Base-by-base conservation (phyloP, 345 rosid genomes). In the Eucalyptus pauciflora region DNA sequence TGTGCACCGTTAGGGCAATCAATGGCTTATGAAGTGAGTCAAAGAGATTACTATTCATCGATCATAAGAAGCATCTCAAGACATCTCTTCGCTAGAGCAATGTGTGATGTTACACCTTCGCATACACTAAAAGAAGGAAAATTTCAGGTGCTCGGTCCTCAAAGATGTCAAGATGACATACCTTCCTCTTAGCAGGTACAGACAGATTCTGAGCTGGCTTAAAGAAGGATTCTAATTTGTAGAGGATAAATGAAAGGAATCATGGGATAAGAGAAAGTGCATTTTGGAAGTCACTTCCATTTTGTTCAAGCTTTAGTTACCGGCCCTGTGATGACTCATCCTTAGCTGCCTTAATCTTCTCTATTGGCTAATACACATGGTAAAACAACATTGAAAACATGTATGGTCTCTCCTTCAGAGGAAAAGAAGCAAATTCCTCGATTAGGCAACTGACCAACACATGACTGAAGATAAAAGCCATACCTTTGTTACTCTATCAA, bases 311-410 rank as follows among this genome's bases (percentile, higher is more conserved):
- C 88, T 71, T 91, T 89, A 97, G 81, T 71, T 71, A 71, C 97
- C 95, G 90, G 87, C 98, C 99, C 93, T 95, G 98, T 29, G 98
- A 92, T 90, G 96, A 94, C 94, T 96, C 96, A 92, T 96, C 95
- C 95, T 95, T 96, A 41, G 99, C 98, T 45, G 95, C 92, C 92
- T 97, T 98, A 54, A 98, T 94, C 90, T 98, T 98, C 93, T 98
- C 98, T 88, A 95, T 90, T 9, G 98, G 97, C 98, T 97, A 91
- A 80, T 64, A 85, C 46, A 88, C 87, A 88, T 27, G 80, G 16
- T 50, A 88, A 91, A 60, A 87, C 81, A 56, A 86, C 31, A 64
- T 7, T 54, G 2, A 86, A 18, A 27, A 54, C 27, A 56, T 50
- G 10, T 54, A 71, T 10, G 64, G 2, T 37, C 51, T 85, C 31